Conservation (phyloP, 257 asterid species). For the Prunella vulgaris region DNA sequence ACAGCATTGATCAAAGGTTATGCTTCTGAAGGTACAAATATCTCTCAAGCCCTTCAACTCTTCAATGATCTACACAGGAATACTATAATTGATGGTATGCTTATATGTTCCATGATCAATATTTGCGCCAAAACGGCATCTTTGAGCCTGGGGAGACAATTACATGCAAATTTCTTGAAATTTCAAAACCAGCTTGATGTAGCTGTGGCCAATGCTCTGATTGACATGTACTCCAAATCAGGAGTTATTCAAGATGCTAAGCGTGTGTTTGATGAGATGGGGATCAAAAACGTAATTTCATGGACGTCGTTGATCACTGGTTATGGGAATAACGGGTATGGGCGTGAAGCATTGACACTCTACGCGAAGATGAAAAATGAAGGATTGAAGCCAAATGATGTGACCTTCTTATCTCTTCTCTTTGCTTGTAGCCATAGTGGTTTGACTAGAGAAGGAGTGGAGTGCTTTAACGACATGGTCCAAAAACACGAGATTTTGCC, state of each 20-base stretch:
- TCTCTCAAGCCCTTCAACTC: constrained; percentile 28
- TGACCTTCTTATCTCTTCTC: constrained; percentile 45
- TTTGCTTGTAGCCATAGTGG: constrained; percentile 59
- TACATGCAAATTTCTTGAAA: constrained; percentile 38
- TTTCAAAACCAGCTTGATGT: constrained; percentile 25
- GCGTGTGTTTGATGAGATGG: constrained; percentile 43
- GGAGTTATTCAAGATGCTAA: constrained; percentile 46
- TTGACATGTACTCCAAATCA: constrained; percentile 64
- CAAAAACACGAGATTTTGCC: constrained; percentile 31
- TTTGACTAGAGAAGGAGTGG: constrained; percentile 40
- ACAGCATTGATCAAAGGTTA: constrained; percentile 55
- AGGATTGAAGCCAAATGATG: constrained; percentile 47
- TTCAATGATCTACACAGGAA: constrained; percentile 30
- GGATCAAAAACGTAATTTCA: constrained; percentile 42
- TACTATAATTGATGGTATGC: constrained; percentile 27
- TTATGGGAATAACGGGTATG: constrained; percentile 42
- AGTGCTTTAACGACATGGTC: constrained; percentile 38
- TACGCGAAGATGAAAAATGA: constrained; percentile 39
- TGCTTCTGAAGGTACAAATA: constrained; percentile 33
- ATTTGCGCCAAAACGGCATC: constrained; percentile 45
- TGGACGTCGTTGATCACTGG: constrained; percentile 60
- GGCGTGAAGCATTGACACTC: constrained; percentile 38
- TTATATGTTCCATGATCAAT: constrained; percentile 46
- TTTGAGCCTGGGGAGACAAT: constrained; percentile 40
- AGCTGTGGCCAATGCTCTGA: constrained; percentile 40